Conservation (phyloP, 179 eudicot genomes). For the Actinidia arguta region DNA sequence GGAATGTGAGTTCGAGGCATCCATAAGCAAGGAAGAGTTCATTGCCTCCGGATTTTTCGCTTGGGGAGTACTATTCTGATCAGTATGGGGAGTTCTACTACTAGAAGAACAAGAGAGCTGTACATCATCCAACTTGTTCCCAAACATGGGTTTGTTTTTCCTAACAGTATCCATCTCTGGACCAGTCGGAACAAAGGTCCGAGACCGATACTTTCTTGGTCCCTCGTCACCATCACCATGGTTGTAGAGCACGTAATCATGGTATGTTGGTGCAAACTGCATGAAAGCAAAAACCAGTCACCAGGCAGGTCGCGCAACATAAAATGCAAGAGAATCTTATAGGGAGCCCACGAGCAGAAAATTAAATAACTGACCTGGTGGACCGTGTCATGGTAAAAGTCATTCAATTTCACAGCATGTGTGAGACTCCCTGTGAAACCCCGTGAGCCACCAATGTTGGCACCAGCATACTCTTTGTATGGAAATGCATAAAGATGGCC, state of each 20-base stretch:
- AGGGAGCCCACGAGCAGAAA: conserved; percentile 4
- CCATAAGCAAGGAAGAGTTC: conserved; percentile 72
- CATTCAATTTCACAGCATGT: conserved; percentile 86
- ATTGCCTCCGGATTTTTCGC: conserved; percentile 51
- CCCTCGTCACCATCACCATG: conserved; percentile 87
- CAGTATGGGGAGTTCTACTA: conserved; percentile 48
- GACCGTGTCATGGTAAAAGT: conserved; percentile 96
- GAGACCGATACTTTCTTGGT: conserved; percentile 77
- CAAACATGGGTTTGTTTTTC: conserved; percentile 63
- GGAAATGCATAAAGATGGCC: conserved; percentile 97
- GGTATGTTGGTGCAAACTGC: conserved; percentile 99
- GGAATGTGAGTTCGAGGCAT: conserved; percentile 57
- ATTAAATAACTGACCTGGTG: conserved; percentile 68
- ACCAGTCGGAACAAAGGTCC: conserved; percentile 96
- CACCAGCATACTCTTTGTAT: conserved; percentile 97
- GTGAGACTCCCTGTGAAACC: conserved; percentile 85
- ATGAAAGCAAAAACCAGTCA: not conserved
- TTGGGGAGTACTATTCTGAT: conserved; percentile 10
- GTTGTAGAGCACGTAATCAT: conserved; percentile 93
- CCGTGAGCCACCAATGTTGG: conserved; percentile 78
- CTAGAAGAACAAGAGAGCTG: conserved; percentile 72
- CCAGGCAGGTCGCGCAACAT: conserved; percentile 6
- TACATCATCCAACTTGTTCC: conserved; percentile 74
- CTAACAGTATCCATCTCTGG: conserved; percentile 93
- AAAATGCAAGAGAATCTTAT: not conserved